Conservation (phyloP, 148 eudicot genomes). For the Cornus florida region DNA sequence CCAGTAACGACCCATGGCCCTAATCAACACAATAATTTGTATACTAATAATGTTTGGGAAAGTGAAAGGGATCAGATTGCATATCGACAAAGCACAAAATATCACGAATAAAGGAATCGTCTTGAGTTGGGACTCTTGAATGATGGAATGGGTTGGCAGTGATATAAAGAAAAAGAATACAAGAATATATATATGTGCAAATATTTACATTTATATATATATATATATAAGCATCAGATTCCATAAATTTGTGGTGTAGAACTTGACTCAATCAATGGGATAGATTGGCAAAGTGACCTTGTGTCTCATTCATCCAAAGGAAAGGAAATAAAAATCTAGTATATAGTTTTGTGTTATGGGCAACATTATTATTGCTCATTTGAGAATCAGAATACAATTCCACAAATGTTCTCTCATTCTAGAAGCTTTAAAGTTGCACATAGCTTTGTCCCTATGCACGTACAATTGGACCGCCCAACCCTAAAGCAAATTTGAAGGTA, state of each 20-base stretch:
- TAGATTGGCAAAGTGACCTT: slow-evolving; percentile 30
- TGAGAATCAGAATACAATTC: slow-evolving; percentile 23
- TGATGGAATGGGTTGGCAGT: background rate
- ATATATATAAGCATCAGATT: slow-evolving; percentile 52
- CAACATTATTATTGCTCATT: slow-evolving; percentile 15
- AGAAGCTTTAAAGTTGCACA: slow-evolving; percentile 1
- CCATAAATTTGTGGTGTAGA: slow-evolving; percentile 37
- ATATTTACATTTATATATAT: background rate
- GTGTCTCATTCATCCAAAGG: slow-evolving; percentile 23
- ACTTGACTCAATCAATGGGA: slow-evolving; percentile 4
- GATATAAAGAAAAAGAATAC: background rate
- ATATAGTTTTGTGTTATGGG: slow-evolving; percentile 5
- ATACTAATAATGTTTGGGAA: too few relatives aligned
- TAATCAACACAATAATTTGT: too few relatives aligned
- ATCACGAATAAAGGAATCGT: background rate
- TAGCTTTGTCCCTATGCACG: background rate
- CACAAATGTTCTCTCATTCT: slow-evolving; percentile 16
- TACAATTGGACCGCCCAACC: background rate
- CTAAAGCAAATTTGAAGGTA: background rate
- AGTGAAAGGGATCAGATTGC: too few relatives aligned
- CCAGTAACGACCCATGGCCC: too few relatives aligned
- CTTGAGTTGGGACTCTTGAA: background rate
- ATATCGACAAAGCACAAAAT: too few relatives aligned
- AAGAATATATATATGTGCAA: background rate
- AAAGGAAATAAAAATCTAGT: background rate